phyloP scores from a whole-genome alignment of 2,329 filamentous ascomycete species.

The Thielaviopsis ethacetica region DNA sequence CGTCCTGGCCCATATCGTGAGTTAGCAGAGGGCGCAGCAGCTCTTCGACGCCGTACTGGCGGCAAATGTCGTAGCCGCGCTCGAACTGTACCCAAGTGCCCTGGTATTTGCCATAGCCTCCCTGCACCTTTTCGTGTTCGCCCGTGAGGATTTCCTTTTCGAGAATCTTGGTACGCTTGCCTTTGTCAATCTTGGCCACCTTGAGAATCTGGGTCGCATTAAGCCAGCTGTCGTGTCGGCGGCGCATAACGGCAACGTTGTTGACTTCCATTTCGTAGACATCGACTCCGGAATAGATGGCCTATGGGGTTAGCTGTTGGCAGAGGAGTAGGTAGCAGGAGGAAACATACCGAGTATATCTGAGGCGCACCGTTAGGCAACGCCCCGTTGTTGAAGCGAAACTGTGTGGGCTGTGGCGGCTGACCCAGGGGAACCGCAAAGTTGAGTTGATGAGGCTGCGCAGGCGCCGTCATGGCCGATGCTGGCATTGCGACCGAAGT shows the following conservation, averaged over 20 bases:
- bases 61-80: slow-evolving; percentile 80
- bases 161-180: slow-evolving; percentile 90
- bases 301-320: slow-evolving; percentile 25
- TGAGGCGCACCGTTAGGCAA: slow-evolving; percentile 28
- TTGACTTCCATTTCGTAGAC: slow-evolving; percentile 99
- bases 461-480: not conserved
- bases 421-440: not conserved
- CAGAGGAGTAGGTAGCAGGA: slow-evolving; percentile 21
- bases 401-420: not conserved
- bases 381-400: slow-evolving; percentile 18
- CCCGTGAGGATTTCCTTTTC: slow-evolving; percentile 96
- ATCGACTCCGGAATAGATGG: slow-evolving; percentile 85
- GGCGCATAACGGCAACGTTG: slow-evolving; percentile 83
- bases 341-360: slow-evolving; percentile 44
- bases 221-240: slow-evolving; percentile 85
- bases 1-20: slow-evolving; percentile 66
- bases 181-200: slow-evolving; percentile 92
- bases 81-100: slow-evolving; percentile 97
- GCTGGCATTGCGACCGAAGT: not conserved
- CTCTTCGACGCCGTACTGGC: slow-evolving; percentile 63
- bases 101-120: slow-evolving; percentile 97
- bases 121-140: slow-evolving; percentile 96
- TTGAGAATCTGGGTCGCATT: slow-evolving; percentile 98
- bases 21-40: slow-evolving; percentile 57
- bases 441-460: not conserved